These are phyloP conservation scores for Cucumis melo DNA, from an alignment of 306 rosid genomes.

Conservation along the genomic window DNA sequence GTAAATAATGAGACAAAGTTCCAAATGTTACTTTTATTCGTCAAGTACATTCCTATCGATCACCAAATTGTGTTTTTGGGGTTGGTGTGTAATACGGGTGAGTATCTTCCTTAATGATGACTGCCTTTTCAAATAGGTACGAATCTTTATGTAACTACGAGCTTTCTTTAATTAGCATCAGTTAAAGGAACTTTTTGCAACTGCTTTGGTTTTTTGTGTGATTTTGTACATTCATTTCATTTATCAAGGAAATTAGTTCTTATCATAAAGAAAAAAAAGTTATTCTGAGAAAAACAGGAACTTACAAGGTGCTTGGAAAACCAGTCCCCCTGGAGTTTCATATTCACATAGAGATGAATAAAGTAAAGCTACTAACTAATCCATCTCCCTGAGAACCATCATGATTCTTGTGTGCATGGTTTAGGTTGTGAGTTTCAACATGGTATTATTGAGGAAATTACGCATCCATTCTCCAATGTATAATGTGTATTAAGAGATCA, in stretches of 20 bases:
- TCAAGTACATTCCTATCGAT: not conserved
- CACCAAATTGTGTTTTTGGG: not conserved
- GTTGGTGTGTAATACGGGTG: not conserved
- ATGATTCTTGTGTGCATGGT: not conserved
- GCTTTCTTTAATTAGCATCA: not conserved
- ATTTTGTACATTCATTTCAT: not conserved
- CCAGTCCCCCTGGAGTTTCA: not conserved
- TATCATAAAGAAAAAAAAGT: not conserved
- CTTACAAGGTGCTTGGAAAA: not conserved
- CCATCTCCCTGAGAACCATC: not conserved
- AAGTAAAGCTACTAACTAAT: not conserved
- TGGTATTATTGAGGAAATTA: not conserved
- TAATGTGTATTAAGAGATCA: not conserved
- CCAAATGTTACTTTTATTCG: too few species aligned
- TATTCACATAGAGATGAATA: not conserved
- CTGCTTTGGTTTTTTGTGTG: not conserved
- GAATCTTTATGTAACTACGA: not conserved
- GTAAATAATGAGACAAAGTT: not conserved
- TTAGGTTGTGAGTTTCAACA: not conserved
- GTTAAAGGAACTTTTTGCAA: not conserved
- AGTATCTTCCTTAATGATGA: not conserved
- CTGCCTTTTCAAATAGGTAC: not conserved
- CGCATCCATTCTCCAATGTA: not conserved
- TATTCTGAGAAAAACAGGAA: not conserved
- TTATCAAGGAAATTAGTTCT: not conserved